A percentile compares a stretch with the other conserved stretches of the same genome.
These are phyloP conservation scores for Apiospora pterosperma DNA, from an alignment of 2,329 filamentous ascomycete species.

Conservation along the genomic window DNA sequence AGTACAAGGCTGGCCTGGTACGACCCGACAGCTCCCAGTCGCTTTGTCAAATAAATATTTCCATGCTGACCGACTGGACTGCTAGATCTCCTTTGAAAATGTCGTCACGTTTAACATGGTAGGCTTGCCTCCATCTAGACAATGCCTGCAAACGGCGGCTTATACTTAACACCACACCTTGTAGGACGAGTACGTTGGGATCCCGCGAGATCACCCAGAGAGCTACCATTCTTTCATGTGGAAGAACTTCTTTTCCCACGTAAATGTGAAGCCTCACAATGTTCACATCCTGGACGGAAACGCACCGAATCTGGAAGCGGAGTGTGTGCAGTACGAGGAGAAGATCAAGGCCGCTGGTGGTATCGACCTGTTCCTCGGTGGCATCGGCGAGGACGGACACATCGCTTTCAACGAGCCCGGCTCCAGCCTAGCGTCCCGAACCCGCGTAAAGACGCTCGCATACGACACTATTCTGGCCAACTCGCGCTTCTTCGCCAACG, in stretches of 20 bases:
- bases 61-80: neutral
- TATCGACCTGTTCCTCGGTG: slow-evolving; percentile 82
- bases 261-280: slow-evolving; percentile 77
- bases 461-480: slow-evolving; percentile 87
- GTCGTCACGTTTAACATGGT: slow-evolving; percentile 93
- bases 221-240: slow-evolving; percentile 94
- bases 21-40: neutral
- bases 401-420: slow-evolving; percentile 91
- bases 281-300: slow-evolving; percentile 85
- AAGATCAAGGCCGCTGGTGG: slow-evolving; percentile 72
- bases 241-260: slow-evolving; percentile 83
- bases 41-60: neutral
- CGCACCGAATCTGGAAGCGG: slow-evolving; percentile 68
- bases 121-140: slow-evolving; percentile 20
- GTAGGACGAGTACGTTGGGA: slow-evolving; percentile 81
- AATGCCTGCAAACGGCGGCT: slow-evolving; percentile 4
- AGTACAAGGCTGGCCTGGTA: slow-evolving; percentile 63
- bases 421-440: slow-evolving; percentile 72
- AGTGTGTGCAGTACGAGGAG: slow-evolving; percentile 77
- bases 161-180: neutral
- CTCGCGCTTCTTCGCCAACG: slow-evolving; percentile 77
- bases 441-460: slow-evolving; percentile 80
- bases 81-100: slow-evolving; percentile 77
- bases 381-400: slow-evolving; percentile 82
- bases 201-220: slow-evolving; percentile 78